Conservation (phyloP, 2,329 filamentous ascomycete species). For the Talaromyces marneffei region DNA sequence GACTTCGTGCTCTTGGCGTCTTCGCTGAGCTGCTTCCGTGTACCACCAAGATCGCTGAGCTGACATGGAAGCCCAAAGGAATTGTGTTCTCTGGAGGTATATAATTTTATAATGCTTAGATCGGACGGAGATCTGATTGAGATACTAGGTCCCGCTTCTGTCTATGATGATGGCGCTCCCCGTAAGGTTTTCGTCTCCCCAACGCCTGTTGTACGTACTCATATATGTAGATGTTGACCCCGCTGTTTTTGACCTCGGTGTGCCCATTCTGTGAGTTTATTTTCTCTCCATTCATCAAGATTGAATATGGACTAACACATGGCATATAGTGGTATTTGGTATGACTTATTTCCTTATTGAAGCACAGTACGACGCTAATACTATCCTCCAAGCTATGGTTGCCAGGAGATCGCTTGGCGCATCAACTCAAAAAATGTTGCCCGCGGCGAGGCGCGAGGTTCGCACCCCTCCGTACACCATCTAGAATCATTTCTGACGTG, state of each 20-base stretch:
- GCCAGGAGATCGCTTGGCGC: conserved; percentile 69
- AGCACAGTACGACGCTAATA: conserved; percentile 20
- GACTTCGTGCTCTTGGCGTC: conserved; percentile 71
- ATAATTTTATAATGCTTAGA: neutral
- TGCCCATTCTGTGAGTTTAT: conserved; percentile 43
- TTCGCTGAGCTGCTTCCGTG: conserved; percentile 87
- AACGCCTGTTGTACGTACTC: neutral
- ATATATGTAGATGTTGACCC: conserved; percentile 53
- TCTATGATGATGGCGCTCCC: conserved; percentile 71
- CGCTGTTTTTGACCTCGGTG: conserved; percentile 65
- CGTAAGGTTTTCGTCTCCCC: conserved; percentile 39
- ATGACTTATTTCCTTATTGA: neutral
- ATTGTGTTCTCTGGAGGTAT: conserved; percentile 39
- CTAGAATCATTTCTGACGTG: neutral
- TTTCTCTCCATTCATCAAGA: conserved; percentile 59
- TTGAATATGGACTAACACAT: conserved; percentile 36
- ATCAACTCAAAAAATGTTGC: conserved; percentile 60
- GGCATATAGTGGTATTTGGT: neutral
- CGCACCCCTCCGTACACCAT: neutral
- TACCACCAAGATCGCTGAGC: conserved; percentile 56
- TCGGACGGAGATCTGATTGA: conserved; percentile 76
- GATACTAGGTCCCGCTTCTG: conserved; percentile 58
- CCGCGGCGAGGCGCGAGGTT: conserved; percentile 57
- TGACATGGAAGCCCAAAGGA: conserved; percentile 74
- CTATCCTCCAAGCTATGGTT: conserved; percentile 45